Base-by-base conservation (phyloP, 495 filamentous ascomycete genomes). In the Talaromyces stipitatus region DNA sequence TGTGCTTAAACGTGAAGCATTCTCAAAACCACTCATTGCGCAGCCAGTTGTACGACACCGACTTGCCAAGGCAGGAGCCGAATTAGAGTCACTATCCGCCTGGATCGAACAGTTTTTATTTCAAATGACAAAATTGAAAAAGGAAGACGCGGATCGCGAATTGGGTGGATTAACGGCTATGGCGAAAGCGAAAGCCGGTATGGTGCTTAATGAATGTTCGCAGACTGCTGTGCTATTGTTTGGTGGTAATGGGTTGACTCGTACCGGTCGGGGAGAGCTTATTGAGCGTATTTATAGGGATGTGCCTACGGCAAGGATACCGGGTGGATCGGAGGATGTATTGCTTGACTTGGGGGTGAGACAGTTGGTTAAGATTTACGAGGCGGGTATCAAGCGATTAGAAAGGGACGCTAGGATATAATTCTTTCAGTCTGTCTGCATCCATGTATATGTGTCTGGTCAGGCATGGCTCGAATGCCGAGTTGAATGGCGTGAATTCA, bases 51-150 rank as follows among this genome's bases (percentile, higher is more conserved):
- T 91, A 32, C 70, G 88, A 12, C 82, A 90, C 67, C 74, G 86
- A 30, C 72, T 91, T 7, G 86, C 86, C 11, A 88, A 85, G 62
- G 80, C 80, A 8, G 88, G 87, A 3, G 85, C 83, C 3, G 72
- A 83, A 62, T 70, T 90, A 7, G 88, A 91, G 68, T 82, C 75
- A 14, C 80, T 84, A 69, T 87, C 78, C 75, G 86, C 87, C 10
- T 90, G 85, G 84, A 69, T 89, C 3, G 88, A 91, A 69, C 82
- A 87, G 65, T 83, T 89, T 54, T 76, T 83, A n/a, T 91, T 84
- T 60, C 80, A 84, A 69, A 79, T 90, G 75, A 75, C 73, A 18
- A 76, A 83, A 52, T 64, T 90, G 66, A 72, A 69, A 36, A 84
- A 86, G 61, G 77, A 79, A 33, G 81, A 82, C 24, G 81, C 82